A percentile compares a stretch with the other conserved stretches of the same genome.
These are phyloP conservation scores for Myxozyma lipomycoides DNA, from an alignment of 805 yeast genomes.

Conservation along the genomic window DNA sequence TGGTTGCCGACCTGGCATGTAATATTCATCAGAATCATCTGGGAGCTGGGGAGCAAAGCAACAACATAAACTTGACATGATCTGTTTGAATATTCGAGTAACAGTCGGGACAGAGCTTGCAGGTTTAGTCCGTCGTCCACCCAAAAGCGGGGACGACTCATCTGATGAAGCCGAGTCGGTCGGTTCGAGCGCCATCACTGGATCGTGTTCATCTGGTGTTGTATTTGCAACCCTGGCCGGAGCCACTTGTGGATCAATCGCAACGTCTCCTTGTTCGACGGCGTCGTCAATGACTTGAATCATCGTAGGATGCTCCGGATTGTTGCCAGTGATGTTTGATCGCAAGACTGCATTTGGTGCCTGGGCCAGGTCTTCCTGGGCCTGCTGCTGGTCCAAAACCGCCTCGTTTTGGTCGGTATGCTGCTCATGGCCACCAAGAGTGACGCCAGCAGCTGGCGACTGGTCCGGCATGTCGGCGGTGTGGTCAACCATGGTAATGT, in stretches of 20 bases:
- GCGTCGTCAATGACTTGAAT: neutral
- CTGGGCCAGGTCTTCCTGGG: neutral
- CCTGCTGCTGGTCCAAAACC: neutral
- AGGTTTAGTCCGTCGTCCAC: neutral
- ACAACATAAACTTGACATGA: conserved; percentile 7
- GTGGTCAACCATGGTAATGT: conserved; percentile 15
- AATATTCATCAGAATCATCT: neutral
- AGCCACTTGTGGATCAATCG: neutral
- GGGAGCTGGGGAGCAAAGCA: conserved; percentile 9
- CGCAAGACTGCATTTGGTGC: neutral
- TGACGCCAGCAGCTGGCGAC: neutral
- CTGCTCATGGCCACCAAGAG: neutral
- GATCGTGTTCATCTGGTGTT: neutral
- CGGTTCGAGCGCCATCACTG: conserved; percentile 2
- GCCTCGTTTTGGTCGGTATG: neutral
- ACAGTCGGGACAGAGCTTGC: neutral
- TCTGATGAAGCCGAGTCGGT: neutral
- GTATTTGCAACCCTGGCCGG: neutral
- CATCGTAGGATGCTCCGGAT: neutral
- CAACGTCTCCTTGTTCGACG: neutral
- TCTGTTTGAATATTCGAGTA: neutral
- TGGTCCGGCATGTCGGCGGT: neutral
- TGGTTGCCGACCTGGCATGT: neutral
- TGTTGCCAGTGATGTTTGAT: neutral
- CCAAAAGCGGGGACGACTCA: conserved; percentile 16